Conservation (phyloP, 2,329 filamentous ascomycete genomes). For the Chaetomiaceae sp. region DNA sequence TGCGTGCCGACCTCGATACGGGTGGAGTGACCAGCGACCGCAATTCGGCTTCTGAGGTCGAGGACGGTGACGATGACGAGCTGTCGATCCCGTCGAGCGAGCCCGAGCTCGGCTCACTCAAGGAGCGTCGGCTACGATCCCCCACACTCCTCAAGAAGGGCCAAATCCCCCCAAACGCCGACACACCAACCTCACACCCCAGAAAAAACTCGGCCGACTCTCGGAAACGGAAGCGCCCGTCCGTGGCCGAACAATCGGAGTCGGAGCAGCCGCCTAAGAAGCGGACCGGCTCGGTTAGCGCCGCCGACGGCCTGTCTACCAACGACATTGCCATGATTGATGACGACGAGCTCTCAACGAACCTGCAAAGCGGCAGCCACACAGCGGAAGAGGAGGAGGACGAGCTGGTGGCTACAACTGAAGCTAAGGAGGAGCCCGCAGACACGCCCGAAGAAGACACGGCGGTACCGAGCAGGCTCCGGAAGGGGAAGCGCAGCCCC, state of each 20-base stretch:
- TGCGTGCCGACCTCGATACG: conserved; percentile 31
- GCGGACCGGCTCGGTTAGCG: conserved; percentile 45
- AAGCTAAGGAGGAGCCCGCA: conserved; percentile 36
- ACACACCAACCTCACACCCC: conserved; percentile 26
- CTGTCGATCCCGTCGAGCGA: conserved; percentile 36
- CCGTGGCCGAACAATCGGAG: conserved; percentile 40
- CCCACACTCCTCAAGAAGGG: conserved; percentile 23
- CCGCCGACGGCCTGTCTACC: conserved; percentile 34
- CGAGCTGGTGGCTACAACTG: conserved; percentile 36
- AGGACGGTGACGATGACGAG: conserved; percentile 34
- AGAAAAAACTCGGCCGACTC: conserved; percentile 35
- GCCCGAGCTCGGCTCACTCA: conserved; percentile 26
- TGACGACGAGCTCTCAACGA: conserved; percentile 34
- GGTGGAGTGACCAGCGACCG: conserved; percentile 33
- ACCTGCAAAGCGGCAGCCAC: conserved; percentile 36
- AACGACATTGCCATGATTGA: conserved; percentile 33
- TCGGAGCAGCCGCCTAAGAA: conserved; percentile 48
- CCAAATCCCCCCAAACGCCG: conserved; percentile 30
- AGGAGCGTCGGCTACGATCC: conserved; percentile 28
- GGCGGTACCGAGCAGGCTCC: conserved; percentile 33
- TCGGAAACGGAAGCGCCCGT: conserved; percentile 49
- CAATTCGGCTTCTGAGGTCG: conserved; percentile 36
- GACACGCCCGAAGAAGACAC: conserved; percentile 31
- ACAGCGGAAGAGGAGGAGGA: conserved; percentile 44
- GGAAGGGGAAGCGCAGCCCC: conserved; percentile 39